A percentile compares a stretch with the other conserved stretches of the same genome.
phyloP scores from a whole-genome alignment of 2,329 filamentous ascomycete species.

The Cladobotryum protrusum region DNA sequence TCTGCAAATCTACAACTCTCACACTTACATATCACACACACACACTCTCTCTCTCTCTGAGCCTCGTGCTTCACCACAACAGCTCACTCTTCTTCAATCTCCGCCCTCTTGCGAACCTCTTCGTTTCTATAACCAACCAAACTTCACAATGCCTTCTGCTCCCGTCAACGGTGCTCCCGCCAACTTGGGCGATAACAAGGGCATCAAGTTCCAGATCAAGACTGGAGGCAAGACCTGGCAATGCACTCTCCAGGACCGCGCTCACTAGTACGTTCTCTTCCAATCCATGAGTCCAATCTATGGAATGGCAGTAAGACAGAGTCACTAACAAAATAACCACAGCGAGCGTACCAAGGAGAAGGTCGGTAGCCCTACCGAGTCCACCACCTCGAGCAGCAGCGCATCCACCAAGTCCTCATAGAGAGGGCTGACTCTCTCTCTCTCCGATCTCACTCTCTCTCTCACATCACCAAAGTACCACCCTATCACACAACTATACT shows the following conservation, averaged over 20 bases:
- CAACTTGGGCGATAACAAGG: constrained; percentile 31
- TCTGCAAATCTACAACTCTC: background rate
- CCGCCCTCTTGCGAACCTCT: background rate
- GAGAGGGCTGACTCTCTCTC: background rate
- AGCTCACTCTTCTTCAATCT: background rate
- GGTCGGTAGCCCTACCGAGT: constrained; percentile 31
- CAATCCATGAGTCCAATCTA: background rate
- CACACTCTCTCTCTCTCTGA: background rate
- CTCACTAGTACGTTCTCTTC: constrained; percentile 33
- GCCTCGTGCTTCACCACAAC: background rate
- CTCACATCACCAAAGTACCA: background rate
- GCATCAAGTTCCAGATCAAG: constrained; percentile 42
- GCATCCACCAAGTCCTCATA: background rate
- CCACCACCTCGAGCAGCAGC: constrained; percentile 21
- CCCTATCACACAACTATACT: background rate
- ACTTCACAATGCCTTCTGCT: constrained; percentile 14
- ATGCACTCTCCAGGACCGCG: constrained; percentile 40
- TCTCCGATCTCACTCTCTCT: no score
- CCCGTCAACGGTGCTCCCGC: constrained; percentile 13
- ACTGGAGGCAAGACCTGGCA: constrained; percentile 33
- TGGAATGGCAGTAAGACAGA: background rate
- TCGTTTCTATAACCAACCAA: background rate
- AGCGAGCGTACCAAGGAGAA: constrained; percentile 37
- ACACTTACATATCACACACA: background rate
- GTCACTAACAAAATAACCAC: constrained; percentile 9